Conservation (phyloP, 805 yeast species). For the Candida ulmi region DNA sequence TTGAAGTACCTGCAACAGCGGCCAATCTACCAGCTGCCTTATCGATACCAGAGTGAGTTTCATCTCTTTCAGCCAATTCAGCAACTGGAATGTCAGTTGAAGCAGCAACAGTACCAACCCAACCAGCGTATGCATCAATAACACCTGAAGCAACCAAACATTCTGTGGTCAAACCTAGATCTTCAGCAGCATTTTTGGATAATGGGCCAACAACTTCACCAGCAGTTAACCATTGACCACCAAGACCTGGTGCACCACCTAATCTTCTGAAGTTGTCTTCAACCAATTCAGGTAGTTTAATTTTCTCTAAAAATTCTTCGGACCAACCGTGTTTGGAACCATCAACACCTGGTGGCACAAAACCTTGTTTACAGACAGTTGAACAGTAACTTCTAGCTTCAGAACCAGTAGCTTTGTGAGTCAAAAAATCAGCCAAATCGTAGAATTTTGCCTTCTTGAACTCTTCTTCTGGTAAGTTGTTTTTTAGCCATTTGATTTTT, state of each 20-base stretch:
- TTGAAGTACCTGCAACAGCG: slow-evolving; percentile 97
- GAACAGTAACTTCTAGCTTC: slow-evolving; percentile 89
- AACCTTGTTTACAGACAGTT: slow-evolving; percentile 92
- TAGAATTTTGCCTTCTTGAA: slow-evolving; percentile 71
- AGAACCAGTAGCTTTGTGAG: slow-evolving; percentile 83
- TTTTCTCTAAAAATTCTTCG: slow-evolving; percentile 57
- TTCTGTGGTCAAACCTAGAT: slow-evolving; percentile 72
- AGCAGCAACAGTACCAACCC: slow-evolving; percentile 98
- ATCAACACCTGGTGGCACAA: slow-evolving; percentile 89
- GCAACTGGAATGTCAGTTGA: slow-evolving; percentile 54
- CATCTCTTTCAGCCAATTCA: slow-evolving; percentile 45
- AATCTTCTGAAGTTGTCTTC: slow-evolving; percentile 71
- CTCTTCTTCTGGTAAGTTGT: slow-evolving; percentile 59
- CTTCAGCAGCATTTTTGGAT: slow-evolving; percentile 60
- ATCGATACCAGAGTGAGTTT: slow-evolving; percentile 40
- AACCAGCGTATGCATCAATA: slow-evolving; percentile 97
- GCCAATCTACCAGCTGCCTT: slow-evolving; percentile 82
- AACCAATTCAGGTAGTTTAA: slow-evolving; percentile 73
- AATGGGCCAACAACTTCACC: slow-evolving; percentile 86
- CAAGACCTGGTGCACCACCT: slow-evolving; percentile 76
- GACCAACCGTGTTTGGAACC: slow-evolving; percentile 89
- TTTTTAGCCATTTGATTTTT: slow-evolving; percentile 93
- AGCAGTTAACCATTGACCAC: slow-evolving; percentile 74
- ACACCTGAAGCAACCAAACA: slow-evolving; percentile 93
- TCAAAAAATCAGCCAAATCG: slow-evolving; percentile 87